Evolutionary conservation across 2,329 filamentous ascomycete species (phyloP).

Genomic region (Chaetomiaceae sp.): DNA sequence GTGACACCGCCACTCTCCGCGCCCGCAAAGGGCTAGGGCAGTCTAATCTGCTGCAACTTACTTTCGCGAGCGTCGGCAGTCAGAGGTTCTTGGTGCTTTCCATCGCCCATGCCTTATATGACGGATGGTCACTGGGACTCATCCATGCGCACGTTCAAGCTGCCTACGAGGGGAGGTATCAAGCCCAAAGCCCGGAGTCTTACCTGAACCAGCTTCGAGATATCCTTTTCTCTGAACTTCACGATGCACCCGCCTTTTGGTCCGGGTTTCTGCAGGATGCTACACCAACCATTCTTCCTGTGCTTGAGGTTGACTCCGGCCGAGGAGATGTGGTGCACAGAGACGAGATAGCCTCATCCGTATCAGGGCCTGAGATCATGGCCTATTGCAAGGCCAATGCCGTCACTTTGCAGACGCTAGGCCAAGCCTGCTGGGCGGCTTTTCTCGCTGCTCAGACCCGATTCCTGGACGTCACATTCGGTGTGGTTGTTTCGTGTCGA

Average conservation of each 20-base stretch:
- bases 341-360: slow-evolving; percentile 41
- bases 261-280: slow-evolving; percentile 56
- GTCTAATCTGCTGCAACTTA: slow-evolving; percentile 47
- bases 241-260: slow-evolving; percentile 63
- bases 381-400: slow-evolving; percentile 61
- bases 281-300: slow-evolving; percentile 7
- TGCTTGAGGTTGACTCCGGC: background rate
- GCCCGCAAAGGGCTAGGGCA: slow-evolving; percentile 37
- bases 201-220: slow-evolving; percentile 52
- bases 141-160: slow-evolving; percentile 65
- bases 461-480: slow-evolving; percentile 73
- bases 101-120: slow-evolving; percentile 82
- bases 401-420: slow-evolving; percentile 71
- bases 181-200: slow-evolving; percentile 36
- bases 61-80: slow-evolving; percentile 34
- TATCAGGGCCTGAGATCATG: slow-evolving; percentile 41
- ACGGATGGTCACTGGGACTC: slow-evolving; percentile 76
- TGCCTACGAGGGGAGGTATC: slow-evolving; percentile 53
- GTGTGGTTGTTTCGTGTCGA: slow-evolving; percentile 79
- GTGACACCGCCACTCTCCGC: slow-evolving; percentile 33
- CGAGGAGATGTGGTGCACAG: slow-evolving; percentile 33
- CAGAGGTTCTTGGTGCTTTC: slow-evolving; percentile 56
- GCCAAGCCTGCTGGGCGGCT: slow-evolving; percentile 71
- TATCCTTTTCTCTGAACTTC: slow-evolving; percentile 42
- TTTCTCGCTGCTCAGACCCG: slow-evolving; percentile 59